phyloP scores from a whole-genome alignment of 2,329 filamentous ascomycete genomes.

The Sclerotinia minor region DNA sequence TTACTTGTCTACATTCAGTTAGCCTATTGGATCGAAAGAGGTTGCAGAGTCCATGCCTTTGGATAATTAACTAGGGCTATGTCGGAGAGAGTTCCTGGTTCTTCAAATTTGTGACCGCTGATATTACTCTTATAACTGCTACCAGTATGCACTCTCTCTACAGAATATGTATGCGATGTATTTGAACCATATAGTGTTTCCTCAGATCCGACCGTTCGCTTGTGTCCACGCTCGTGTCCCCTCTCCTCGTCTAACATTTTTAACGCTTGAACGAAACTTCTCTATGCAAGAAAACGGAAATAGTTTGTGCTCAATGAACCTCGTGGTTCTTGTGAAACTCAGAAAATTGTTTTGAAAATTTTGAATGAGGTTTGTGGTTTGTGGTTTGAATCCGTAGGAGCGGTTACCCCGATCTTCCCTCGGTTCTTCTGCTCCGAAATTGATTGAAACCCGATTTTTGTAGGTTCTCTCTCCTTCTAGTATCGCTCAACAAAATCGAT shows the following conservation, averaged over 20 bases:
- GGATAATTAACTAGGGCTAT: slow-evolving; percentile 15
- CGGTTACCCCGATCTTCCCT: background rate
- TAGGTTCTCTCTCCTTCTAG: background rate
- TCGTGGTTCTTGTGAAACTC: background rate
- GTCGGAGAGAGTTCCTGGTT: slow-evolving; percentile 1
- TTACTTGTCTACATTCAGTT: background rate
- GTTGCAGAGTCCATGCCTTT: slow-evolving; percentile 4
- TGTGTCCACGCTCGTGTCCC: background rate
- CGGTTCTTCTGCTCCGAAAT: background rate
- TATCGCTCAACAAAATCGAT: background rate
- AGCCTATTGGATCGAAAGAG: background rate
- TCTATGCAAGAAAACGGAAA: background rate
- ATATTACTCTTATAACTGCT: slow-evolving; percentile 15
- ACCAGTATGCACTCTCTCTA: slow-evolving; percentile 10
- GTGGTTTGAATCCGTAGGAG: background rate
- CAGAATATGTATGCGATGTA: slow-evolving; percentile 8
- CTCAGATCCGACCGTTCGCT: slow-evolving; percentile 2
- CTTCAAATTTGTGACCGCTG: background rate
- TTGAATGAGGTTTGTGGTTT: background rate
- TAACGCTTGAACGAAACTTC: background rate
- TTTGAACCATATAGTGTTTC: slow-evolving; percentile 9
- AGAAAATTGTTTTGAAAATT: background rate
- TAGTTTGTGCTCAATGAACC: background rate
- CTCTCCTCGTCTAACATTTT: slow-evolving; percentile 1
- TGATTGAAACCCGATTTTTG: background rate